A percentile compares a stretch with the other conserved stretches of the same genome.
These are phyloP conservation scores for Trametes villosa DNA, from an alignment of 768 basidiomycete genomes.

Conservation along the genomic window DNA sequence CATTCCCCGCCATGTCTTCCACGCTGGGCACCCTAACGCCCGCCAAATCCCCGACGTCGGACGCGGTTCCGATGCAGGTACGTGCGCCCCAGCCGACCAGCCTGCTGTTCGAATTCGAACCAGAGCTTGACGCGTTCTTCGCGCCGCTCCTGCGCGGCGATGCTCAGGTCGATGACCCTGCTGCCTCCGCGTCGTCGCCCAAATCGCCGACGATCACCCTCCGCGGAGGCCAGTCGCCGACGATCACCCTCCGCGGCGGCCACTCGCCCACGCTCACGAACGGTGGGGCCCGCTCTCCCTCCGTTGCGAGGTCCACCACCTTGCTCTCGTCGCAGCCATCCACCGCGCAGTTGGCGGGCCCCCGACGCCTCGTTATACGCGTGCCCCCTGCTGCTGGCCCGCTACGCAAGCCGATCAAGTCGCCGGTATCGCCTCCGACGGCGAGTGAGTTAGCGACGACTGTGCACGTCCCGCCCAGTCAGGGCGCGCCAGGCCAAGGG, in stretches of 20 bases:
- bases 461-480: not conserved
- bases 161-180: not conserved
- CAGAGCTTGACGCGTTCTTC: not conserved
- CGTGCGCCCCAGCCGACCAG: not conserved
- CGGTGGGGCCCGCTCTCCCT: not conserved
- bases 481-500: not conserved
- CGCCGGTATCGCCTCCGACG: conserved; percentile 4
- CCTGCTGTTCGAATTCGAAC: not conserved
- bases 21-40: conserved; percentile 2
- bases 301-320: not conserved
- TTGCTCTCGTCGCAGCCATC: not conserved
- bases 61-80: conserved; percentile 11
- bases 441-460: not conserved
- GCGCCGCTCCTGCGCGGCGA: not conserved
- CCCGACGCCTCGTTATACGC: conserved; percentile 6
- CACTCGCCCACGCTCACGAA: not conserved
- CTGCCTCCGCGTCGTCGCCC: not conserved
- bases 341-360: not conserved
- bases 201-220: not conserved
- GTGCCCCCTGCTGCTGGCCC: not conserved
- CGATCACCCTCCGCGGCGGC: not conserved
- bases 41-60: not conserved
- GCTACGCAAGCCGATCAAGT: conserved; percentile 2
- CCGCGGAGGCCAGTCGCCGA: not conserved
- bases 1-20: not conserved